phyloP scores from a whole-genome alignment of 1,284 basidiomycete genomes.

The Peniophora sp. region DNA sequence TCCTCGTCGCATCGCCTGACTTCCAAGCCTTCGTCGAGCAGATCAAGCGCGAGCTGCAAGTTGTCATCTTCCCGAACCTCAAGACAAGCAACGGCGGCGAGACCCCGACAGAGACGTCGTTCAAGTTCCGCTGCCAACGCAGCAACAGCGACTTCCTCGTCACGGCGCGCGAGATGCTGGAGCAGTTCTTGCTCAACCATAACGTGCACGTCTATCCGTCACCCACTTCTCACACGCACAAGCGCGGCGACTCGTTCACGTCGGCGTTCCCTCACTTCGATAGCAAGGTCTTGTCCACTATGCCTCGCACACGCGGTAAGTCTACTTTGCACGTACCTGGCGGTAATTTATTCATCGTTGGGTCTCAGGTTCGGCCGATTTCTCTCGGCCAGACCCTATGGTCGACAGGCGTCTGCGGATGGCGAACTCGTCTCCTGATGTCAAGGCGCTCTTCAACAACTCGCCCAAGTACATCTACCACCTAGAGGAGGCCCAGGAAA shows the following conservation, averaged over 20 bases:
- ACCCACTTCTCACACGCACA: slow-evolving; percentile 66
- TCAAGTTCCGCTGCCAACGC: slow-evolving; percentile 93
- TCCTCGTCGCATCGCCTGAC: slow-evolving; percentile 70
- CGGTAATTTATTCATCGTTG: neutral
- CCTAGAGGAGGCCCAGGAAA: slow-evolving; percentile 60
- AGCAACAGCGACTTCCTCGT: slow-evolving; percentile 91
- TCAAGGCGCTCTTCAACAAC: slow-evolving; percentile 89
- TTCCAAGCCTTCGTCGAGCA: slow-evolving; percentile 81
- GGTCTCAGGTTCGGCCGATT: slow-evolving; percentile 71
- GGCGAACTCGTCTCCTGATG: slow-evolving; percentile 86
- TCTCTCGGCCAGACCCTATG: slow-evolving; percentile 62
- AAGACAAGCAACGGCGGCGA: slow-evolving; percentile 42
- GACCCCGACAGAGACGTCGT: slow-evolving; percentile 71
- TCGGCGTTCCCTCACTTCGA: slow-evolving; percentile 97
- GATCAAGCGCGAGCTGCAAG: slow-evolving; percentile 90
- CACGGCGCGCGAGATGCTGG: slow-evolving; percentile 85
- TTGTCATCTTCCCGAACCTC: slow-evolving; percentile 76
- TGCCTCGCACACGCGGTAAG: slow-evolving; percentile 58
- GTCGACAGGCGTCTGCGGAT: slow-evolving; percentile 74
- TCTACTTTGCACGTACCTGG: slow-evolving; percentile 8
- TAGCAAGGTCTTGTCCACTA: slow-evolving; percentile 81
- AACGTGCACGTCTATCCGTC: slow-evolving; percentile 75
- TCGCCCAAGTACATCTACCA: slow-evolving; percentile 71
- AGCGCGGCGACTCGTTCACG: slow-evolving; percentile 86
- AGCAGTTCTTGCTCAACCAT: slow-evolving; percentile 84